Base-by-base conservation (phyloP, 2,329 filamentous ascomycete genomes). In the Exophiala sideris region DNA sequence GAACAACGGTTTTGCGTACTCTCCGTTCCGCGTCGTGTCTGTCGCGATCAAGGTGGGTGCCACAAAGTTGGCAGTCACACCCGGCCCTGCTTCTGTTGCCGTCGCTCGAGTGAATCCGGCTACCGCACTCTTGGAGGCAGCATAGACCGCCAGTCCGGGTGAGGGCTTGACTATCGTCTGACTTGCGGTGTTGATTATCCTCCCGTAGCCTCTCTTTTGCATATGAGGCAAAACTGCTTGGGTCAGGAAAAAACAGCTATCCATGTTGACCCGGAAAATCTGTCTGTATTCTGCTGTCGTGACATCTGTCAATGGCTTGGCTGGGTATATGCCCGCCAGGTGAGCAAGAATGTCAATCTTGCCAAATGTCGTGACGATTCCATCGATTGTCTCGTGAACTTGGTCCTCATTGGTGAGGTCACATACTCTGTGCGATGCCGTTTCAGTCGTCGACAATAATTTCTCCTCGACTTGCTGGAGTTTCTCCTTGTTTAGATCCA, bases 41-140 rank as follows among this genome's bases (percentile, higher is more conserved):
- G 76, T 79, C 1, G 73, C 74, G 32, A 79, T 74, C 2, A 74
- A 67, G 0, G 76, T 76, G 0, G 77, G 77, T 73, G 79, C 75
- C 29, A 80, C 72, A 52, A 73, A 77, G 48, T 79, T 79, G 5
- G 79, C 71, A 0, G 76, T 57, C 14, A 75, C 65, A 1, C 69
- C 69, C 5, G 33, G 41, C 0, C 71, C 73, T 46, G 73, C 68
- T 63, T 75, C 73, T 44, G 66, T 66, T 32, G 66, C 67, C 39
- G 71, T 70, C 36, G 67, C 68, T 35, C 66, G 59, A 44, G 72
- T 74, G 64, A 76, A 66, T 5, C 72, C 72, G 46, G 71, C 62
- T 5, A 73, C 59, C 1, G 71, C 73, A 1, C 71, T 68, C 52
- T 75, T 75, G 60, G 69, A 69, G 2, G 72, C 62, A 10, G 66